Evolutionary conservation across 495 filamentous ascomycete genomes (phyloP).

Genomic region (Coniosporium apollinis): DNA sequence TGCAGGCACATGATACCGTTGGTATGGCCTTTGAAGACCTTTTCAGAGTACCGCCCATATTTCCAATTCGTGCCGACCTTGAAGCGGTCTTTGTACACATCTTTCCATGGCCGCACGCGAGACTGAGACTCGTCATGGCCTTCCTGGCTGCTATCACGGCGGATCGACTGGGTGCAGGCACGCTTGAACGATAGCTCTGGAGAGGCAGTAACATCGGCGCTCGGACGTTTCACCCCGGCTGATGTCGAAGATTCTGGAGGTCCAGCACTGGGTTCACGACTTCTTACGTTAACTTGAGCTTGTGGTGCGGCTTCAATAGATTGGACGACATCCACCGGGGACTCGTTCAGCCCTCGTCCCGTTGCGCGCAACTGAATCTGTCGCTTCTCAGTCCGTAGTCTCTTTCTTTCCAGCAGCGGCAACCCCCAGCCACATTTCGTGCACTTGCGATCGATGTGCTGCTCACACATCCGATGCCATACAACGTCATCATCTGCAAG

Average conservation of each 20-base stretch:
- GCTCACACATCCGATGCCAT: constrained; percentile 98
- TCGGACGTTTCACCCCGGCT: background rate
- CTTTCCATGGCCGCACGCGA: constrained; percentile 71
- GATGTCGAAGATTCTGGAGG: background rate
- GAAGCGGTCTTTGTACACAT: constrained; percentile 75
- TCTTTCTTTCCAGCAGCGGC: constrained; percentile 74
- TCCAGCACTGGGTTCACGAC: background rate
- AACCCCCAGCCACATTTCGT: constrained; percentile 94
- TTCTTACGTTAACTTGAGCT: too few relatives aligned
- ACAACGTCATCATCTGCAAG: constrained; percentile 93
- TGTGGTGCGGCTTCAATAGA: too few relatives aligned
- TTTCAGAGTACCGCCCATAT: constrained; percentile 69
- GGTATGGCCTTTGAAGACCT: constrained; percentile 69
- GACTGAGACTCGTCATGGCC: constrained; percentile 25
- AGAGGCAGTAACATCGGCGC: background rate
- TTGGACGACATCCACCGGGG: constrained; percentile 27
- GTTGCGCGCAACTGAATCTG: constrained; percentile 62
- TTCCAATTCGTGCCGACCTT: constrained; percentile 91
- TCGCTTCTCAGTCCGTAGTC: constrained; percentile 70
- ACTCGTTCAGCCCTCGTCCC: constrained; percentile 33
- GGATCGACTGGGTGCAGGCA: constrained; percentile 7
- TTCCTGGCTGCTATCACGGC: too few relatives aligned
- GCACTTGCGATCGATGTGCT: constrained; percentile 93
- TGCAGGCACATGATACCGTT: constrained; percentile 95
- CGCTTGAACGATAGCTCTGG: constrained; percentile 8